These are phyloP conservation scores for Pistacia vera DNA, from an alignment of 345 rosid genomes.

Conservation along the genomic window DNA sequence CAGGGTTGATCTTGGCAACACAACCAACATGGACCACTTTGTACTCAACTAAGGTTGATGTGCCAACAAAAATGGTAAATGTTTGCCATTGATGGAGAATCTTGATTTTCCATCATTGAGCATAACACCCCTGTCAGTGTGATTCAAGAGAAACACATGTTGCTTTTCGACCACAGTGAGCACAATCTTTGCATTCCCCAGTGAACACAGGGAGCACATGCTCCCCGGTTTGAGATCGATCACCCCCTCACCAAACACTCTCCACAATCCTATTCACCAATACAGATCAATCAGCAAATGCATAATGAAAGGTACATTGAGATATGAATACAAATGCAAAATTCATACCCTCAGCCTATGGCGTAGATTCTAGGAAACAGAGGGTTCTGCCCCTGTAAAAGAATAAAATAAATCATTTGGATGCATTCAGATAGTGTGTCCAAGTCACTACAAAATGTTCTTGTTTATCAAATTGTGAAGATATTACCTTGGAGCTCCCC, in stretches of 20 bases:
- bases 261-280: conserved; percentile 33
- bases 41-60: conserved; percentile 45
- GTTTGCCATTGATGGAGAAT: conserved; percentile 43
- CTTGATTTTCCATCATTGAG: conserved; percentile 40
- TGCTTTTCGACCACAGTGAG: conserved; percentile 41
- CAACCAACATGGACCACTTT: conserved; percentile 37
- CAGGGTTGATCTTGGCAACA: conserved; percentile 34
- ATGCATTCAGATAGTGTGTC: neutral
- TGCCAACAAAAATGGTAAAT: conserved; percentile 47
- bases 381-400: conserved; percentile 27
- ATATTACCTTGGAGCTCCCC: conserved; percentile 40
- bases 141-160: conserved; percentile 44
- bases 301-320: neutral
- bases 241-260: conserved; percentile 45
- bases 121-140: conserved; percentile 44
- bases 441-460: neutral
- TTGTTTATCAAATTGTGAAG: neutral
- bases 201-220: conserved; percentile 49
- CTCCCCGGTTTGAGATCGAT: conserved; percentile 39
- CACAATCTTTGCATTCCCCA: conserved; percentile 18
- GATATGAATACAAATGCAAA: no score
- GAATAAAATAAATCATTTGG: neutral
- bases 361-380: conserved; percentile 32
- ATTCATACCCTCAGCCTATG: conserved; percentile 27
- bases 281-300: neutral